Percentiles rank a stretch among this genome's conserved stretches.
phyloP scores from a whole-genome alignment of 2,329 filamentous ascomycete genomes.

The Hortaea werneckii region DNA sequence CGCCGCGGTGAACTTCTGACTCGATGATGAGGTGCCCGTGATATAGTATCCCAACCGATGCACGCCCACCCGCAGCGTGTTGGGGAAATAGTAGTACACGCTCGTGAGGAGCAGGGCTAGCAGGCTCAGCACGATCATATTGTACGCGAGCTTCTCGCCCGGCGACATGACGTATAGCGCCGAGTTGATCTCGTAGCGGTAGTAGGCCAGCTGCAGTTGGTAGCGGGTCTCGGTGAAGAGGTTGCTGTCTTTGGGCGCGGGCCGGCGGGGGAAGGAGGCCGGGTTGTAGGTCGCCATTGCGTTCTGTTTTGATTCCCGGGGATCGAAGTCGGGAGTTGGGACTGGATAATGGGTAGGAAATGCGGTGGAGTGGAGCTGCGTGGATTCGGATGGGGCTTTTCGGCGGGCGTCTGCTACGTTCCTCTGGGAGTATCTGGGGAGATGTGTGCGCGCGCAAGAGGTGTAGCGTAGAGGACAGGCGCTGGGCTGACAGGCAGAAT shows the following conservation, averaged over 20 bases:
- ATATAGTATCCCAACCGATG: slow-evolving; percentile 13
- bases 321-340: neutral
- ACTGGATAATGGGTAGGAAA: too few species aligned
- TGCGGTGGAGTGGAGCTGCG: too few species aligned
- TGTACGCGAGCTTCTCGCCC: slow-evolving; percentile 19
- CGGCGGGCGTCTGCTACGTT: too few species aligned
- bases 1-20: neutral
- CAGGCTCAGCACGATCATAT: slow-evolving; percentile 12
- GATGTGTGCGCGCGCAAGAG: too few species aligned
- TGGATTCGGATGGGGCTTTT: too few species aligned
- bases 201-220: slow-evolving; percentile 16
- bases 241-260: slow-evolving; percentile 7
- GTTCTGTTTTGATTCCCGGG: neutral
- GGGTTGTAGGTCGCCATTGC: slow-evolving; percentile 19
- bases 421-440: too few species aligned
- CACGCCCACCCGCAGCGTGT: slow-evolving; percentile 5
- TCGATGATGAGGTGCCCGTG: slow-evolving; percentile 5
- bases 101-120: slow-evolving; percentile 10
- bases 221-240: slow-evolving; percentile 12
- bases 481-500: too few species aligned
- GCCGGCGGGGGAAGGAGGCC: slow-evolving; percentile 13
- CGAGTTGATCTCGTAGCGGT: slow-evolving; percentile 20
- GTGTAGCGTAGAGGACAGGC: too few species aligned
- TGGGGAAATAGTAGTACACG: slow-evolving; percentile 14
- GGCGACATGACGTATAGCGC: slow-evolving; percentile 20